Percentiles rank a stretch among this genome's conserved stretches.
Evolutionary conservation across 495 filamentous ascomycete species (phyloP).

Genomic region (Penicilliopsis zonata): DNA sequence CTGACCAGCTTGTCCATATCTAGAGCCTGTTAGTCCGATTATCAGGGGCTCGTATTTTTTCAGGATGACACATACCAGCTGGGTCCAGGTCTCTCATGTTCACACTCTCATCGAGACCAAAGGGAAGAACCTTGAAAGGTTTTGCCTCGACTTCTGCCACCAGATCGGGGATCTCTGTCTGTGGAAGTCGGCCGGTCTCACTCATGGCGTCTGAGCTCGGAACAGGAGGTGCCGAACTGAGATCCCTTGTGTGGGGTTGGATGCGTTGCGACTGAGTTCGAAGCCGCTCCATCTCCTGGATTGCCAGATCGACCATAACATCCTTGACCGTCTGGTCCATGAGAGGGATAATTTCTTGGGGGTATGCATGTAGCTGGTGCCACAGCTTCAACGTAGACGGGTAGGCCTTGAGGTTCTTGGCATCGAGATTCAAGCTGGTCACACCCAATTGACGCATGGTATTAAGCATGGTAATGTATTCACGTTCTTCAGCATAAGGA

Average conservation of each 20-base stretch:
- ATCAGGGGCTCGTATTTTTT: background rate
- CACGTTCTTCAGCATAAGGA: slow-evolving; percentile 49
- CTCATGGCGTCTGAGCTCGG: slow-evolving; percentile 62
- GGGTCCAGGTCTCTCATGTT: slow-evolving; percentile 96
- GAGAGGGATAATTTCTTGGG: slow-evolving; percentile 87
- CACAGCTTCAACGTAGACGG: slow-evolving; percentile 86
- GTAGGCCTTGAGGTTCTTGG: slow-evolving; percentile 82
- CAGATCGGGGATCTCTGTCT: slow-evolving; percentile 41
- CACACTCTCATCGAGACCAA: slow-evolving; percentile 72
- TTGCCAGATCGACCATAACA: slow-evolving; percentile 79
- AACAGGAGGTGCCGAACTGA: slow-evolving; percentile 61
- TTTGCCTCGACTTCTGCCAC: slow-evolving; percentile 55
- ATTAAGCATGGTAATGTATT: slow-evolving; percentile 77
- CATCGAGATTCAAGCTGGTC: slow-evolving; percentile 75
- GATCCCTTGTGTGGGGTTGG: slow-evolving; percentile 26
- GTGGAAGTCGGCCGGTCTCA: slow-evolving; percentile 20
- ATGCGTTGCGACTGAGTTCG: slow-evolving; percentile 43
- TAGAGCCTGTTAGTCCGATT: slow-evolving; percentile 15
- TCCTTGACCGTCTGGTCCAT: slow-evolving; percentile 95
- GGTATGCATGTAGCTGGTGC: slow-evolving; percentile 87
- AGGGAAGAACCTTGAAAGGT: slow-evolving; percentile 77
- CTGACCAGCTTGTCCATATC: slow-evolving; percentile 95
- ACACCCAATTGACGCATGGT: slow-evolving; percentile 81
- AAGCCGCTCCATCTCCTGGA: slow-evolving; percentile 64
- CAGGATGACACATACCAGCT: slow-evolving; percentile 40